phyloP scores from a whole-genome alignment of 257 asterid genomes.

The Nicotiana noctiflora region DNA sequence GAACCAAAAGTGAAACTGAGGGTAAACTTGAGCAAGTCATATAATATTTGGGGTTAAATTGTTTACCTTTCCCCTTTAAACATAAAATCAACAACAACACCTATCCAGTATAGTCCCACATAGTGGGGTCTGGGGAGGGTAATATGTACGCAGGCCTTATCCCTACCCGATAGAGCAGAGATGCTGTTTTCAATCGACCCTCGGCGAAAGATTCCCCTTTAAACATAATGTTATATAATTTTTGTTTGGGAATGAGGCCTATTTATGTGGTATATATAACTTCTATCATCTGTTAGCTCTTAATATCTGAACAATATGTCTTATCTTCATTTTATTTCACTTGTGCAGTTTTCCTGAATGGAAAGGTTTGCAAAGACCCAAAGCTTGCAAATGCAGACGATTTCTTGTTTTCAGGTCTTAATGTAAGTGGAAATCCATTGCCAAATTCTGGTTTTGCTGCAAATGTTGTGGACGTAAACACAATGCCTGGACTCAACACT shows the following conservation, averaged over 20 bases:
- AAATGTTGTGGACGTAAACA: neutral
- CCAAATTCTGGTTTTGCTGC: neutral
- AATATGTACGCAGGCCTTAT: no score
- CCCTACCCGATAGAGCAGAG: no score
- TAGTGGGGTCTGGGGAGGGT: no score
- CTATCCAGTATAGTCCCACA: no score
- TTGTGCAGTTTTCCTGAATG: conserved; percentile 11
- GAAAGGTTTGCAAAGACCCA: conserved; percentile 7
- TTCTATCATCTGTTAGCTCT: neutral
- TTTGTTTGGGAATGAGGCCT: neutral
- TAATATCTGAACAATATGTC: neutral
- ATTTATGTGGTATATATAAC: neutral
- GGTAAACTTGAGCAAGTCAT: no score
- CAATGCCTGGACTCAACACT: conserved; percentile 12
- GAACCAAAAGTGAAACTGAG: no score
- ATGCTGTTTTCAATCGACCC: no score
- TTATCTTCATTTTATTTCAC: neutral
- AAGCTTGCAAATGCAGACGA: conserved; percentile 7
- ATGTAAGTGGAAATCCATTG: neutral
- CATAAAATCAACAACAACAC: no score
- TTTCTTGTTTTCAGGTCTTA: conserved; percentile 10
- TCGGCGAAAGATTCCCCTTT: no score
- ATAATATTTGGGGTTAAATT: no score
- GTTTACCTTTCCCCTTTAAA: no score
- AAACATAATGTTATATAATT: neutral